Evolutionary conservation across 345 rosid genomes (phyloP), one percentile per base, ranked within the genome.

Genomic region (Boechera retrofracta): DNA sequence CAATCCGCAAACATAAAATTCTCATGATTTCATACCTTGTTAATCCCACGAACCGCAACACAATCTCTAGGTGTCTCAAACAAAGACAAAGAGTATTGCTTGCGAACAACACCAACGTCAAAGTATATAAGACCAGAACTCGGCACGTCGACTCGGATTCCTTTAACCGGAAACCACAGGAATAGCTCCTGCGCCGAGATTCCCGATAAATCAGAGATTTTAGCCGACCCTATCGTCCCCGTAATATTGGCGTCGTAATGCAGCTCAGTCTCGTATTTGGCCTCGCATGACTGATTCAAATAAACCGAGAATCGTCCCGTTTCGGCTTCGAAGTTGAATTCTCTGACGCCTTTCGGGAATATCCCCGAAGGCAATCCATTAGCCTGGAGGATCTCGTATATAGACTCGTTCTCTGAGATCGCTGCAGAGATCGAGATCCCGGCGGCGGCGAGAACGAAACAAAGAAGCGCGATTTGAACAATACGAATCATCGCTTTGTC

Each of bases 11-110:
- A 26, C 9, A 48, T 0, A 52, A 47, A 11, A 64, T 7, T 3
- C 1, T 52, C 11, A 64, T 18, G 7, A 54, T 44, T 15, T 2
- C 32, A n/a, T 78, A 78, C 81, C 81, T 72, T 45, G 68, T 39
- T n/a, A 5, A n/a, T 35, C 10, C 35, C 71, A 16, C 18, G 36
- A 53, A 70, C 87, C 7, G 87, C 89, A 75, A 80, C 61, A 66
- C 98, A 94, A 47, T 89, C 98, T 51, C 86, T 87, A 0, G 97
- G 97, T 15, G 89, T 84, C 72, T 94, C 98, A 18, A 94, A 94
- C 79, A 92, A 52, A 31, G 98, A 94, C 76, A 94, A 76, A 2
- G 98, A 82, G 66, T 89, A 92, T 73, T 94, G 97, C 84, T 94
- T 92, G 26, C 21, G 82, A 68, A 92, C 90, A 59, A 92, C 97